Conservation (phyloP, 495 filamentous ascomycete genomes). For the Xylaria longipes region DNA sequence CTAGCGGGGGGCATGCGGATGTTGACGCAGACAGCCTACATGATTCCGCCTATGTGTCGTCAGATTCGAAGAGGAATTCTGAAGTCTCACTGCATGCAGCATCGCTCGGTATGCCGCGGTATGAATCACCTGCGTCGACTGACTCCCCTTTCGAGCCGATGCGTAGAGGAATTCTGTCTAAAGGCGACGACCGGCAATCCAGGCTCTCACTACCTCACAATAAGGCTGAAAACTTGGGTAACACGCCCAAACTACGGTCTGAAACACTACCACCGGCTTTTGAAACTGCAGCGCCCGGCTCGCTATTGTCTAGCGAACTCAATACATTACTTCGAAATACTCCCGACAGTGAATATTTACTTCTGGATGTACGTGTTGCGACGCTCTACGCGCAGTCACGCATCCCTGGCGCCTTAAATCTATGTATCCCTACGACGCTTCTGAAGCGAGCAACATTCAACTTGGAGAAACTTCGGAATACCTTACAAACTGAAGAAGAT, state of each 20-base stretch:
- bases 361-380: conserved; percentile 90
- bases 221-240: conserved; percentile 31
- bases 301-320: conserved; percentile 71
- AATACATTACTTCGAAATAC: conserved; percentile 67
- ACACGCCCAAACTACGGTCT: conserved; percentile 49
- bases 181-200: conserved; percentile 56
- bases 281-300: conserved; percentile 51
- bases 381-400: conserved; percentile 79
- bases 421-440: conserved; percentile 94
- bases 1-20: conserved; percentile 31
- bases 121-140: conserved; percentile 46
- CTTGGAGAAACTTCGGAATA: conserved; percentile 85
- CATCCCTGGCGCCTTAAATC: conserved; percentile 80
- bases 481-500: conserved; percentile 78
- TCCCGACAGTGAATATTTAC: conserved; percentile 62
- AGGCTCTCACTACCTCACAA: conserved; percentile 56
- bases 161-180: conserved; percentile 43
- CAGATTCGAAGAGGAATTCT: conserved; percentile 55
- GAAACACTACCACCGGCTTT: conserved; percentile 62
- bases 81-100: conserved; percentile 49
- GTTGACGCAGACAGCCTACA: conserved; percentile 44
- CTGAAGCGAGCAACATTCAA: conserved; percentile 92
- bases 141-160: conserved; percentile 45
- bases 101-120: conserved; percentile 41
- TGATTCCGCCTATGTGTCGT: conserved; percentile 56